Base-by-base conservation (phyloP, 768 basidiomycete genomes). In the Cantharellus anzutake region DNA sequence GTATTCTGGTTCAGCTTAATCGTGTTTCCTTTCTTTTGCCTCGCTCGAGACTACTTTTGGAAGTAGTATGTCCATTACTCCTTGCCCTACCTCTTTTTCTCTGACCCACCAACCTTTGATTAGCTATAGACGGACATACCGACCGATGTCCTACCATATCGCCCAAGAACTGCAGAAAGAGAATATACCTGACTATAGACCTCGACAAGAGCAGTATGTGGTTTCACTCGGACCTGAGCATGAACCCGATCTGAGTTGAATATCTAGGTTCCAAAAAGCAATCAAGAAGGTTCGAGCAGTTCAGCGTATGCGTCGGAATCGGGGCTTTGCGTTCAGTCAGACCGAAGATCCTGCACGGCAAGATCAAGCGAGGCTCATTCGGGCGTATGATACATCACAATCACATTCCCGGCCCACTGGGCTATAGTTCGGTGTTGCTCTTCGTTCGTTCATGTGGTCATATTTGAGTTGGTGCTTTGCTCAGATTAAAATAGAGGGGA, bases 241-340 rank as follows among this genome's bases (percentile, higher is more conserved):
- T 34, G 44, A 5, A 20, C 56, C 41, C n/a, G 55, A 63, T 42
- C 40, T 42, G 60, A 56, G 57, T 42, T 61, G 37, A 56, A 57
- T 5, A 39, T 35, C 3, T 60, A 93, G 89, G 71, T 96, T 96
- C 73, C 92, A 97, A 71, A 96, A 97, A 69, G 96, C 96, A 14
- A 99, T 99, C 77, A 98, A 97, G 72, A 99, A 99, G 70, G 96
- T 99, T 7, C 82, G 96, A n/a, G 96, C 96, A 0, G 88, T 92
- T 2, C 96, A 99, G 68, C 82, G 96, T 41, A 90, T 98, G 86
- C 84, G 96, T 11, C 78, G 89, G 60, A 96, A 90, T 63, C 82
- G 96, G 55, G 96, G 96, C 2, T 99, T 98, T 69, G 96, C 96
- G 3, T 99, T 99, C 75, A 91, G 86, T 70, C 93, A 97, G 71